Evolutionary conservation across 192 early-diverging fungal genomes (phyloP).

Genomic region (Gigaspora rosea): DNA sequence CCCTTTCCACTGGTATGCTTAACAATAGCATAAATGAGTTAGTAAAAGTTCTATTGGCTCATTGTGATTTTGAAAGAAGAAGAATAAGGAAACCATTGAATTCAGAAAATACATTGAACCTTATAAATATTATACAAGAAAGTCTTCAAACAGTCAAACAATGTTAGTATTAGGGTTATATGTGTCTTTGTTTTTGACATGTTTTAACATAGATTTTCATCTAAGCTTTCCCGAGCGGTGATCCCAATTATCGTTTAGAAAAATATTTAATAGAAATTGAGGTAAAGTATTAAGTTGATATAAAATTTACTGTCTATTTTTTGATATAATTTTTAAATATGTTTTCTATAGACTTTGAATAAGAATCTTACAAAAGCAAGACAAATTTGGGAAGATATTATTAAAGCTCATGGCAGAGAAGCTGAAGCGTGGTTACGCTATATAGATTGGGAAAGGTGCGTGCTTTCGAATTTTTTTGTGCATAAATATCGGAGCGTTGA

Average conservation of each 20-base stretch:
- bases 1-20: conserved; percentile 31
- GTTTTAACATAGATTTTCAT: background rate
- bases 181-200: background rate
- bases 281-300: conserved; percentile 20
- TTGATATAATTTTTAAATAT: background rate
- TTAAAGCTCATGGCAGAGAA: conserved; percentile 35
- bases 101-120: conserved; percentile 28
- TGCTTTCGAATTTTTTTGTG: background rate
- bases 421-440: conserved; percentile 44
- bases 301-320: background rate
- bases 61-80: conserved; percentile 44
- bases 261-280: conserved; percentile 43
- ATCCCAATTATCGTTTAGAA: conserved; percentile 48
- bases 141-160: conserved; percentile 29
- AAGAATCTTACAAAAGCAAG: conserved; percentile 34
- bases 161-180: conserved; percentile 20
- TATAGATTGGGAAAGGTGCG: conserved; percentile 42
- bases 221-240: conserved; percentile 37
- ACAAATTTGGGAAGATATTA: conserved; percentile 41
- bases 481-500: background rate
- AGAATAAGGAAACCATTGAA: conserved; percentile 35
- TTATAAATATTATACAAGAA: conserved; percentile 38
- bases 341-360: conserved; percentile 29
- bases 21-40: conserved; percentile 41
- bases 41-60: conserved; percentile 37